phyloP scores from a whole-genome alignment of 768 basidiomycete species.

The Pluteus cervinus region DNA sequence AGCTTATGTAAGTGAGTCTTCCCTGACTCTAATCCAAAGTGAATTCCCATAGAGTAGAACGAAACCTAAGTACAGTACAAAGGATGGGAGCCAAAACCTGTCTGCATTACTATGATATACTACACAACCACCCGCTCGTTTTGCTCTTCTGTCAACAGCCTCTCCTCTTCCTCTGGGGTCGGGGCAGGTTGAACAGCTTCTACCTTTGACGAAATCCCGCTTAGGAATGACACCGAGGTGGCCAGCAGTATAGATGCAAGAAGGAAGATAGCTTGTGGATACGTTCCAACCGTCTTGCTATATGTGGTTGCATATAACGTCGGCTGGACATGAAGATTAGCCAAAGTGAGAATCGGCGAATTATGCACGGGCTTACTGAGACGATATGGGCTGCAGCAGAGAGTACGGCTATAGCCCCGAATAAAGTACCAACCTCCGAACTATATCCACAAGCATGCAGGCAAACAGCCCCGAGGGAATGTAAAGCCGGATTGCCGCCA shows the following conservation, averaged over 20 bases:
- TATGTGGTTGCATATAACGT: slow-evolving; percentile 65
- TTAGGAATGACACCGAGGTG: slow-evolving; percentile 40
- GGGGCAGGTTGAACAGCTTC: slow-evolving; percentile 15
- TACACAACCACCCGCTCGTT: too few species aligned
- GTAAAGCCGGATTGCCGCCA: slow-evolving; percentile 61
- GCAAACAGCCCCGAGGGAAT: slow-evolving; percentile 67
- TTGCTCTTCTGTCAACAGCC: too few species aligned
- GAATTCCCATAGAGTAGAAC: too few species aligned
- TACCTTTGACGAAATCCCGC: slow-evolving; percentile 23
- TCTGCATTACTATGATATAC: too few species aligned
- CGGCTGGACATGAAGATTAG: slow-evolving; percentile 36
- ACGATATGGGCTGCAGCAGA: slow-evolving; percentile 64
- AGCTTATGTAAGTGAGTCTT: too few species aligned
- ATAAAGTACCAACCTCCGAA: slow-evolving; percentile 52
- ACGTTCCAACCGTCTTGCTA: slow-evolving; percentile 53
- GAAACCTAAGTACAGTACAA: too few species aligned
- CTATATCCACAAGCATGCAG: slow-evolving; percentile 46
- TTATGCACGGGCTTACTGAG: slow-evolving; percentile 27
- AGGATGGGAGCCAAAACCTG: too few species aligned
- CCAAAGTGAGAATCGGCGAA: not conserved
- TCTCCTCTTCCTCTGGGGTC: too few species aligned
- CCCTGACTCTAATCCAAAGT: too few species aligned
- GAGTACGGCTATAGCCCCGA: slow-evolving; percentile 67
- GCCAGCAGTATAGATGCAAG: slow-evolving; percentile 52
- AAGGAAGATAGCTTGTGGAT: slow-evolving; percentile 65